These are phyloP conservation scores for Begonia masoniana DNA, from an alignment of 306 rosid species.

Conservation along the genomic window DNA sequence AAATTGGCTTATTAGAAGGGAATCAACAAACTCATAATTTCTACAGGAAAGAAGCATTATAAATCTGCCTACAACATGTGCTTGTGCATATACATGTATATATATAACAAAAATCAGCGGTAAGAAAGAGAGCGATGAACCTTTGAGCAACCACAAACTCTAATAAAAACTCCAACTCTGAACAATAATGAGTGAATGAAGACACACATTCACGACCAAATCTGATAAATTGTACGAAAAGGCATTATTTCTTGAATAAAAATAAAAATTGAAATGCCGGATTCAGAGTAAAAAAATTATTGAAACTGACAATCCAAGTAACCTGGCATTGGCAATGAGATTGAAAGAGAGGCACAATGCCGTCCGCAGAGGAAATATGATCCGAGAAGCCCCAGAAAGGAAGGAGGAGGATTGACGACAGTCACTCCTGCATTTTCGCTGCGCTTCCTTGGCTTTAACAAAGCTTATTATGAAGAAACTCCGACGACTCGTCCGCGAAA, in stretches of 20 bases:
- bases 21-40: background rate
- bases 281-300: background rate
- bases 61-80: too few relatives aligned
- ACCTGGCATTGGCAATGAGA: slow-evolving; percentile 31
- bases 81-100: too few relatives aligned
- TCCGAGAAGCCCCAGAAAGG: slow-evolving; percentile 26
- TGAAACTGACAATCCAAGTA: slow-evolving; percentile 32
- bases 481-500: slow-evolving; percentile 16
- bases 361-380: slow-evolving; percentile 5
- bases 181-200: too few relatives aligned
- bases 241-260: too few relatives aligned
- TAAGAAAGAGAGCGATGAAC: background rate
- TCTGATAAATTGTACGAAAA: background rate
- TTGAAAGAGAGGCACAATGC: slow-evolving; percentile 2
- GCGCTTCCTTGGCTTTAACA: background rate
- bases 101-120: background rate
- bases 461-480: slow-evolving; percentile 6
- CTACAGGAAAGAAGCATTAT: too few relatives aligned
- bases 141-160: too few relatives aligned
- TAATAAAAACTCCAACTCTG: too few relatives aligned
- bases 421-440: slow-evolving; percentile 20
- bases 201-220: too few relatives aligned
- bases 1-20: background rate
- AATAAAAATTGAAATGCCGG: too few relatives aligned
- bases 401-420: background rate